Evolutionary conservation across 345 rosid genomes (phyloP).

Genomic region (Hibiscus trionum): DNA sequence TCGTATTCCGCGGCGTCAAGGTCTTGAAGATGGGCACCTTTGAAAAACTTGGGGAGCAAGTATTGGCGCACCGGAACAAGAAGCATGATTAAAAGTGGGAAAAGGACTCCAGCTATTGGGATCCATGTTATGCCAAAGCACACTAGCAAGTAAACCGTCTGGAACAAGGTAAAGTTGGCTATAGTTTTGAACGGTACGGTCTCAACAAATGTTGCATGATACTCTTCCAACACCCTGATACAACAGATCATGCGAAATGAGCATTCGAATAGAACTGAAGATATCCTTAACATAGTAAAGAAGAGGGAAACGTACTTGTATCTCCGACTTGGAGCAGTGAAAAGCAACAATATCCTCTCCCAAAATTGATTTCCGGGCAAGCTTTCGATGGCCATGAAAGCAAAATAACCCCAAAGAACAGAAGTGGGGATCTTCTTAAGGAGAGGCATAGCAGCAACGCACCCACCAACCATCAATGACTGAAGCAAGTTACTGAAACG

Average conservation of each 20-base stretch:
- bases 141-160: slow-evolving; percentile 47
- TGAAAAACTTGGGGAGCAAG: slow-evolving; percentile 57
- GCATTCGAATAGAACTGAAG: neutral
- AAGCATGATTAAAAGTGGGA: slow-evolving; percentile 71
- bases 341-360: slow-evolving; percentile 90
- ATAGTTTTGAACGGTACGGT: slow-evolving; percentile 59
- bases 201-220: slow-evolving; percentile 58
- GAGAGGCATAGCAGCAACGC: slow-evolving; percentile 92
- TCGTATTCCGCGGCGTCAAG: slow-evolving; percentile 75
- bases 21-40: slow-evolving; percentile 63
- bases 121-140: slow-evolving; percentile 81
- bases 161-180: slow-evolving; percentile 56
- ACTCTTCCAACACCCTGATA: slow-evolving; percentile 51
- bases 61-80: slow-evolving; percentile 68
- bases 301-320: slow-evolving; percentile 54
- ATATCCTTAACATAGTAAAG: no score
- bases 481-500: slow-evolving; percentile 91
- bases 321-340: slow-evolving; percentile 87
- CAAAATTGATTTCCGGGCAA: slow-evolving; percentile 94
- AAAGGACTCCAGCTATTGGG: slow-evolving; percentile 70
- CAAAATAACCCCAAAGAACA: slow-evolving; percentile 97
- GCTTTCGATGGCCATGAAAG: slow-evolving; percentile 96
- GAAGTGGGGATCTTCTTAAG: slow-evolving; percentile 90
- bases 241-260: neutral
- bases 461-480: slow-evolving; percentile 76